Evolutionary conservation across 371 early-diverging fungal genomes (phyloP), one percentile per base, ranked within the genome.

Genomic region (Apophysomyces variabilis): DNA sequence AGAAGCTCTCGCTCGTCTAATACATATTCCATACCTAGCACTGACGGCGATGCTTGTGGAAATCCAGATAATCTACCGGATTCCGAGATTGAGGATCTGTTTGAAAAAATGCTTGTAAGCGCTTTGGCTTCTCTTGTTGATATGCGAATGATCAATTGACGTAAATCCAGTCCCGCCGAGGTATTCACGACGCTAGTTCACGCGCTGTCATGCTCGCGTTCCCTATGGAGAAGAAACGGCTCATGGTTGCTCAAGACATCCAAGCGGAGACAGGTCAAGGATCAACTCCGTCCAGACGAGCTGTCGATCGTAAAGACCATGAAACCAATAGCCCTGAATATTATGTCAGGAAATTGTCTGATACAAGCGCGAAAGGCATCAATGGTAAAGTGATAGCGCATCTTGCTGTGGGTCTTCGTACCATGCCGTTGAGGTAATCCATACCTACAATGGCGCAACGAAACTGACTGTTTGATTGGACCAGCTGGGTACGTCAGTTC

Each of bases 341-440:
- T 50, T 50, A 50, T 9, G 54, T 21, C 26, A 77, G 74, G 56
- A 84, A 85, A 66, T 66, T 85, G 59, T 59, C 78, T 16, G 89
- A 90, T 60, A 69, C 78, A 8, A 83, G 83, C 47, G 73, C 85
- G 64, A 81, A 83, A 66, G 83, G 76, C 38, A 80, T 86, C 32
- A 83, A 85, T 54, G 68, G 76, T 4, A 89, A 88, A 63, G 61
- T 82, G 13, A 70, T 89, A 1, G 81, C 85, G 13, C 87, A 86
- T 45, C 74, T 91, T 9, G 71, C 84, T 38, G 90, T 91, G 41
- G 83, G 89, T 16, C 72, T 91, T 35, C 82, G 88, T 41, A 92
- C 94, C 13, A 90, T 89, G 80, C 92, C 92, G 16, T 77, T 94
- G 41, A 85, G 87, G 87, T 93, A 89, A 72, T 74, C 21, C 9